phyloP scores from a whole-genome alignment of 352 stramenopile genomes.

The Globisporangium radiosum region DNA sequence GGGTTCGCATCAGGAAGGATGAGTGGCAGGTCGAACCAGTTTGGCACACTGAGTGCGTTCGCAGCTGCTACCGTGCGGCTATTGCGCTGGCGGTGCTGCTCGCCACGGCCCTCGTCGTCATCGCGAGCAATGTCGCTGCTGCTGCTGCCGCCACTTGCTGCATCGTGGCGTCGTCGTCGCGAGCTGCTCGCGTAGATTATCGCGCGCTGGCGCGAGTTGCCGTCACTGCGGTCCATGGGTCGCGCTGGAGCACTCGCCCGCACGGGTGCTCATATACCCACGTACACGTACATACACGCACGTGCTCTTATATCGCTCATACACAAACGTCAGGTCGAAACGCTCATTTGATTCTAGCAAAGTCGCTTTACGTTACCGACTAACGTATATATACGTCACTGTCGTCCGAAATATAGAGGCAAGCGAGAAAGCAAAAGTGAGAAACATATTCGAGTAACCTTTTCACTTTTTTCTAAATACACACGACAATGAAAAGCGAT shows the following conservation, averaged over 20 bases:
- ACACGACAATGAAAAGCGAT: no score
- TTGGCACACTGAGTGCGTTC: conserved; percentile 18
- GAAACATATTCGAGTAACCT: no score
- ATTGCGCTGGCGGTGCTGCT: not conserved
- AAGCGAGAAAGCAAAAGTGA: no score
- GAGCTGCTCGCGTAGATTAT: conserved; percentile 26
- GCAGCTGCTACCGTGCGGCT: not conserved
- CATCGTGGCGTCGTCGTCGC: conserved; percentile 3
- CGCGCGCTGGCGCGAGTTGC: conserved; percentile 18
- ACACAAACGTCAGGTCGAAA: no score
- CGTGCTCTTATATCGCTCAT: not conserved
- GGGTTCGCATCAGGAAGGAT: conserved; percentile 37
- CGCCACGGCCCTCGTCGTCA: not conserved
- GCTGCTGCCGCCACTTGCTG: not conserved
- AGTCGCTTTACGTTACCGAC: no score
- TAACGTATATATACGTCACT: no score
- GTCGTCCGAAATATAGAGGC: no score
- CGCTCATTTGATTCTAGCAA: no score
- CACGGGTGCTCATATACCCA: not conserved
- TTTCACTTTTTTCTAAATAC: no score
- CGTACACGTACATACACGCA: not conserved
- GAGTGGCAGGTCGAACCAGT: conserved; percentile 64
- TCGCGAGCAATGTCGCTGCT: conserved; percentile 1
- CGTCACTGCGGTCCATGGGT: conserved; percentile 5
- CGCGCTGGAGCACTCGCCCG: not conserved